Conservation (phyloP, 2,329 filamentous ascomycete species). For the Trichoderma koningii region DNA sequence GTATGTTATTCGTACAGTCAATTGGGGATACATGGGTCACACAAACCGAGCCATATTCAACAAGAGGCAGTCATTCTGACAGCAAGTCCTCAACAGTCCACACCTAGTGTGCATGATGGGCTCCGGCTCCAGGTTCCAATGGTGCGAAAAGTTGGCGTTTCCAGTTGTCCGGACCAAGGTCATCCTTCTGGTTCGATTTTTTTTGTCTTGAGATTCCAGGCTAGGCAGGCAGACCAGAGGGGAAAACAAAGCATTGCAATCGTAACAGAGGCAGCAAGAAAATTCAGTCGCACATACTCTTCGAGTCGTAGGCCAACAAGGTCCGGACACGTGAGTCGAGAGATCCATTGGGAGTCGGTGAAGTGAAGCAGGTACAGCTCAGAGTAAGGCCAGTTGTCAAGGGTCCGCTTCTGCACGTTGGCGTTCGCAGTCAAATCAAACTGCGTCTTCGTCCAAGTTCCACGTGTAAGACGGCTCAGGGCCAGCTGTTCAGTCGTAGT, state of each 20-base stretch:
- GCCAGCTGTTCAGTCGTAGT: constrained; percentile 20
- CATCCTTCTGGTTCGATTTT: constrained; percentile 11
- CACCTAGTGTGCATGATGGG: constrained; percentile 23
- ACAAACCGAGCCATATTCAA: constrained; percentile 35
- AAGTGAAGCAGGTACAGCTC: constrained; percentile 25
- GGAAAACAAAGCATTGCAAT: constrained; percentile 13
- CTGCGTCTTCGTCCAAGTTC: constrained; percentile 33
- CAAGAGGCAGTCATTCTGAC: constrained; percentile 26
- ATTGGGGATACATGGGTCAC: constrained; percentile 31
- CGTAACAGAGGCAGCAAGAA: constrained; percentile 15
- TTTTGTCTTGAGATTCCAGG: neutral
- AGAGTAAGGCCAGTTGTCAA: constrained; percentile 25
- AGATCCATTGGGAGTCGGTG: constrained; percentile 21
- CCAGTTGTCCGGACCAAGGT: constrained; percentile 19
- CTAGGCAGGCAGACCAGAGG: neutral
- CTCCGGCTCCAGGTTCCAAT: constrained; percentile 5
- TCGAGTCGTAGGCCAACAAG: constrained; percentile 22
- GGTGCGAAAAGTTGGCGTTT: constrained; percentile 15
- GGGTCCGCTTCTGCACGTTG: constrained; percentile 33
- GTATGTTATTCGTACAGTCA: constrained; percentile 28
- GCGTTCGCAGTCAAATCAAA: constrained; percentile 42
- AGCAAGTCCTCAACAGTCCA: constrained; percentile 31
- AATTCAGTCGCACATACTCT: constrained; percentile 18
- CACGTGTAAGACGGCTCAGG: constrained; percentile 18
- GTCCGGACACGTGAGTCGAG: constrained; percentile 24